phyloP scores from a whole-genome alignment of 108 stramenopile species.

The Schizochytrium sp. region DNA sequence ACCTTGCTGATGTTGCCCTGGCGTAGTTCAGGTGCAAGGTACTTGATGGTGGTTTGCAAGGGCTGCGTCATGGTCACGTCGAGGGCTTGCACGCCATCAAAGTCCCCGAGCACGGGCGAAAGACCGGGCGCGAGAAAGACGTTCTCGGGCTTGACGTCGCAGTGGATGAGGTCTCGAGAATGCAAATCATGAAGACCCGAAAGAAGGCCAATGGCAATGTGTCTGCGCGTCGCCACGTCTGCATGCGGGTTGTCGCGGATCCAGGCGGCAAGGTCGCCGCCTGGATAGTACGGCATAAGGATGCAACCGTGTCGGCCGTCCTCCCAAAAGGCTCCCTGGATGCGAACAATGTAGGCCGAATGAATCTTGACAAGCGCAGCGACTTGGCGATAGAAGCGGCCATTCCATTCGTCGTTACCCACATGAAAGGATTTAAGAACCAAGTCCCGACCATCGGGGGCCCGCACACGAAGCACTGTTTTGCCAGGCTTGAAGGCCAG shows the following conservation, averaged over 20 bases:
- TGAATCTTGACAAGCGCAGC: not conserved
- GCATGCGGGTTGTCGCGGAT: not conserved
- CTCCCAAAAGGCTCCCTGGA: not conserved
- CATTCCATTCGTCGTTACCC: not conserved
- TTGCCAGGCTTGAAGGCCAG: not conserved
- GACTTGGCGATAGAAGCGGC: not conserved
- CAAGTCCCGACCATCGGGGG: not conserved
- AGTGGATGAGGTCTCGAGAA: not conserved
- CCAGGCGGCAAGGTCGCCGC: not conserved
- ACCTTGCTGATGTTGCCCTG: not conserved
- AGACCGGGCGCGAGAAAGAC: not conserved
- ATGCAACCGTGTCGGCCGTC: not conserved
- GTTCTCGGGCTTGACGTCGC: slow-evolving; percentile 33
- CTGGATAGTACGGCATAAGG: not conserved
- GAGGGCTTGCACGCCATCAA: not conserved
- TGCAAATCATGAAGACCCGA: slow-evolving; percentile 48
- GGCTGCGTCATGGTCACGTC: not conserved
- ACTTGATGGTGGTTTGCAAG: not conserved
- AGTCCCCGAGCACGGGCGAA: not conserved
- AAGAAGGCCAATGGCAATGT: slow-evolving; percentile 45
- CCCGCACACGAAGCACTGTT: not conserved
- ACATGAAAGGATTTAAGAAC: not conserved
- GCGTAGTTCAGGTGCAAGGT: not conserved
- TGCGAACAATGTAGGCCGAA: not conserved
- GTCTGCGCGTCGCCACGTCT: not conserved